Evolutionary conservation across 1,284 basidiomycete genomes (phyloP).

Genomic region (Tremellales sp.): DNA sequence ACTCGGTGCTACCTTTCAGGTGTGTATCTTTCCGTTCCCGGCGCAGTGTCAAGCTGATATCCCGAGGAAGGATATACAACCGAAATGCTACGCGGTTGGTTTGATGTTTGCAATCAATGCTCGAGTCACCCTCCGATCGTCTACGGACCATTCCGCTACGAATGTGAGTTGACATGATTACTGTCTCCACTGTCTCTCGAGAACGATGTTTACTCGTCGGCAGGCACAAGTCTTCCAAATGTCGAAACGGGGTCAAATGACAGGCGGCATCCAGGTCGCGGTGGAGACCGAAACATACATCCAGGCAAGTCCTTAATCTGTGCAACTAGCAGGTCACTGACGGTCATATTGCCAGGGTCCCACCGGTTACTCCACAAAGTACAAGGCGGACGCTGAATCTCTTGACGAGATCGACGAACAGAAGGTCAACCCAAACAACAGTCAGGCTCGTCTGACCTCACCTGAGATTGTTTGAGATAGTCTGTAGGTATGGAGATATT

Average conservation of each 20-base stretch:
- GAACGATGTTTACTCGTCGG: background rate
- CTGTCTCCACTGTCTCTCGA: background rate
- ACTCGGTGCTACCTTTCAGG: constrained; percentile 26
- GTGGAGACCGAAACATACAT: constrained; percentile 26
- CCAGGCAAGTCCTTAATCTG: no score
- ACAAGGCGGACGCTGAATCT: no score
- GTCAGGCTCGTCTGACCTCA: no score
- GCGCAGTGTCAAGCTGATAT: background rate
- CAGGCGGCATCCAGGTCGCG: constrained; percentile 28
- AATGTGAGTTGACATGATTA: background rate
- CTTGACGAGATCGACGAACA: no score
- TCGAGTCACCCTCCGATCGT: constrained; percentile 9
- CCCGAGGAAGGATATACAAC: constrained; percentile 8
- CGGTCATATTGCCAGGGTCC: no score
- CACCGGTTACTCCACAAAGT: no score
- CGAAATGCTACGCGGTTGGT: constrained; percentile 25
- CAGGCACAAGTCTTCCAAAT: constrained; percentile 16
- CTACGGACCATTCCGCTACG: background rate
- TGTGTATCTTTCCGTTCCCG: background rate
- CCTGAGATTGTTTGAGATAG: no score
- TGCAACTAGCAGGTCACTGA: no score
- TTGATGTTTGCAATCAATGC: constrained; percentile 24
- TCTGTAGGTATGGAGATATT: no score
- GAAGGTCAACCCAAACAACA: no score
- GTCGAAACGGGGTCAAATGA: constrained; percentile 8